Percentiles rank a stretch among this genome's conserved stretches.
Evolutionary conservation across 768 basidiomycete genomes (phyloP).

Genomic region (Boletus eberwhitei): DNA sequence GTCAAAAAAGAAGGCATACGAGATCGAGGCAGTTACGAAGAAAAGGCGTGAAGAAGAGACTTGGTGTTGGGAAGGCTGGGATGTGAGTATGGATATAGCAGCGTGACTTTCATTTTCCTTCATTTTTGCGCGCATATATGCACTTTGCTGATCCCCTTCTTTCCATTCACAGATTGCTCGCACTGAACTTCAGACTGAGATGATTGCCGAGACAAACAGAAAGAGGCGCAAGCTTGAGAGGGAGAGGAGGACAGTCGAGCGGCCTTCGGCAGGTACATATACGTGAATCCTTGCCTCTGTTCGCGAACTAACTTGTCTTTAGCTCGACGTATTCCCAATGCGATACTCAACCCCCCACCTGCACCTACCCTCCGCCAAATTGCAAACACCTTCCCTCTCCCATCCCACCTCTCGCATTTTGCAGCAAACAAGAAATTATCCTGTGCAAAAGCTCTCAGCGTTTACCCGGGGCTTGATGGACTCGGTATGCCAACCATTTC

Average conservation of each 20-base stretch:
- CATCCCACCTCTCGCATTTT: constrained; percentile 23
- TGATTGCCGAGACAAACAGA: constrained; percentile 86
- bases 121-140: not conserved
- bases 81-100: constrained; percentile 44
- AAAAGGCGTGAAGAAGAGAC: constrained; percentile 68
- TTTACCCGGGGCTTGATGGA: constrained; percentile 20
- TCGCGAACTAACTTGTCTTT: constrained; percentile 1
- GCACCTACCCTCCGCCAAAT: constrained; percentile 68
- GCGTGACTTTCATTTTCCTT: constrained; percentile 2
- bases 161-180: constrained; percentile 53
- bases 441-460: constrained; percentile 15
- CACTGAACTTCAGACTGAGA: constrained; percentile 77
- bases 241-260: constrained; percentile 74
- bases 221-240: constrained; percentile 83
- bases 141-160: constrained; percentile 3
- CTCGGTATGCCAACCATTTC: constrained; percentile 7
- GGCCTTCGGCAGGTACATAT: constrained; percentile 67
- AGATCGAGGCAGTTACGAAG: constrained; percentile 58
- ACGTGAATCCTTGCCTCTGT: not conserved
- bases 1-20: constrained; percentile 65
- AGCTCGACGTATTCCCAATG: constrained; percentile 60
- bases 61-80: constrained; percentile 90
- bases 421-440: constrained; percentile 20
- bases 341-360: constrained; percentile 48
- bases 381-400: constrained; percentile 55